Evolutionary conservation across 805 yeast genomes (phyloP).

Genomic region (Kuraishia capsulata): DNA sequence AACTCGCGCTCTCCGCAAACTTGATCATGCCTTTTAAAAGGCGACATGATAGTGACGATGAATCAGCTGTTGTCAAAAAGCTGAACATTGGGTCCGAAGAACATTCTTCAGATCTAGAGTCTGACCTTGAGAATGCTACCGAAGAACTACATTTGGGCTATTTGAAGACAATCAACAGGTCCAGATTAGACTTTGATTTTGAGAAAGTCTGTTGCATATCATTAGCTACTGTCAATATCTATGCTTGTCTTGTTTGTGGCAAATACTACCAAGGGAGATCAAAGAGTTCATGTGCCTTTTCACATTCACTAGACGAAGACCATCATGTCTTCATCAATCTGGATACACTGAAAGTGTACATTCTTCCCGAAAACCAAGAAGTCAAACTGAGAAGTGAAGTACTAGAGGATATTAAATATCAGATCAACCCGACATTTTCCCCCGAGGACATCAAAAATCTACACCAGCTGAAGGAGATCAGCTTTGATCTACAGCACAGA

Average conservation of each 20-base stretch:
- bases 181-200: slow-evolving; percentile 54
- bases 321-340: slow-evolving; percentile 61
- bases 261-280: slow-evolving; percentile 64
- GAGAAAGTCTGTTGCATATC: slow-evolving; percentile 61
- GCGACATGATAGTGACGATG: not conserved
- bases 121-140: too few relatives aligned
- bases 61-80: too few relatives aligned
- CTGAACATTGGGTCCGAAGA: too few relatives aligned
- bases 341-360: slow-evolving; percentile 35
- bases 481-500: slow-evolving; percentile 34
- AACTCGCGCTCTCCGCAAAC: not conserved
- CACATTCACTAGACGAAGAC: slow-evolving; percentile 52
- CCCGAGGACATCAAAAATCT: slow-evolving; percentile 22
- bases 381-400: slow-evolving; percentile 21
- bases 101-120: too few relatives aligned
- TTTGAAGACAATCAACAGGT: slow-evolving; percentile 33
- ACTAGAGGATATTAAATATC: slow-evolving; percentile 42
- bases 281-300: slow-evolving; percentile 53
- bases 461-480: slow-evolving; percentile 9
- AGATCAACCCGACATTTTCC: slow-evolving; percentile 43
- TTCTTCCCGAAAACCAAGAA: slow-evolving; percentile 56
- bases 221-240: slow-evolving; percentile 49
- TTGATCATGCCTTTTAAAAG: not conserved
- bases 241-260: slow-evolving; percentile 70
- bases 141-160: slow-evolving; percentile 13